Percentiles rank a stretch among this genome's conserved stretches.
phyloP scores from a whole-genome alignment of 768 basidiomycete genomes.

The Crassisporium funariophilum region DNA sequence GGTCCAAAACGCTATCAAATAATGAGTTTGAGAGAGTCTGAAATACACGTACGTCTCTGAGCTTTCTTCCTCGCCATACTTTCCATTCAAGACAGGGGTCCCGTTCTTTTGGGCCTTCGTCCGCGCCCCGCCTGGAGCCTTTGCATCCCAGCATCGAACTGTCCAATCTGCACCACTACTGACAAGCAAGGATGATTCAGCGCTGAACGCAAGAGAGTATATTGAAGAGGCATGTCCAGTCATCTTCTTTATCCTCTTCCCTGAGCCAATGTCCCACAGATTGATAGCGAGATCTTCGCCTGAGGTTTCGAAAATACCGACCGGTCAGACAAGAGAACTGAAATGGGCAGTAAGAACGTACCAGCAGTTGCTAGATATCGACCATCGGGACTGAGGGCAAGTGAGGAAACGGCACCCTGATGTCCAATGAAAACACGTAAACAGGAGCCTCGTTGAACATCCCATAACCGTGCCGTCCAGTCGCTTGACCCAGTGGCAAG shows the following conservation, averaged over 20 bases:
- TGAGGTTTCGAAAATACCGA: conserved; percentile 23
- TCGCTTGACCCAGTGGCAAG: conserved; percentile 97
- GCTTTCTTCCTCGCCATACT: conserved; percentile 55
- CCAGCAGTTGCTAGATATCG: conserved; percentile 91
- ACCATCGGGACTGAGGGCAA: conserved; percentile 93
- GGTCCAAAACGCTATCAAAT: too few relatives aligned
- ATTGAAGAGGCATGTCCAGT: conserved; percentile 88
- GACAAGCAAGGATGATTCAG: conserved; percentile 87
- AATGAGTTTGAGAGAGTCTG: too few relatives aligned
- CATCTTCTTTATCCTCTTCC: conserved; percentile 95
- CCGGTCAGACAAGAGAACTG: background rate
- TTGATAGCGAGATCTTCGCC: conserved; percentile 93
- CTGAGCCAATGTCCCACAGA: conserved; percentile 96
- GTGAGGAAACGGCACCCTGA: conserved; percentile 80
- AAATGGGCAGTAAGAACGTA: conserved; percentile 26
- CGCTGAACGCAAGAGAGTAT: conserved; percentile 89
- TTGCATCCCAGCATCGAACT: conserved; percentile 98
- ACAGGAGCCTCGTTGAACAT: conserved; percentile 93
- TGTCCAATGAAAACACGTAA: conserved; percentile 96
- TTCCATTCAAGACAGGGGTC: conserved; percentile 22
- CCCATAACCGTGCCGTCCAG: conserved; percentile 96
- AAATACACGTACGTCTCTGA: conserved; percentile 64
- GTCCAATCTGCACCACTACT: conserved; percentile 95
- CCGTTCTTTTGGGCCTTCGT: conserved; percentile 63
- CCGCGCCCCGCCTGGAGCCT: conserved; percentile 65